Evolutionary conservation across 225 moss, liverwort and hornwort genomes (phyloP).

Genomic region (Straminergon stramineum): DNA sequence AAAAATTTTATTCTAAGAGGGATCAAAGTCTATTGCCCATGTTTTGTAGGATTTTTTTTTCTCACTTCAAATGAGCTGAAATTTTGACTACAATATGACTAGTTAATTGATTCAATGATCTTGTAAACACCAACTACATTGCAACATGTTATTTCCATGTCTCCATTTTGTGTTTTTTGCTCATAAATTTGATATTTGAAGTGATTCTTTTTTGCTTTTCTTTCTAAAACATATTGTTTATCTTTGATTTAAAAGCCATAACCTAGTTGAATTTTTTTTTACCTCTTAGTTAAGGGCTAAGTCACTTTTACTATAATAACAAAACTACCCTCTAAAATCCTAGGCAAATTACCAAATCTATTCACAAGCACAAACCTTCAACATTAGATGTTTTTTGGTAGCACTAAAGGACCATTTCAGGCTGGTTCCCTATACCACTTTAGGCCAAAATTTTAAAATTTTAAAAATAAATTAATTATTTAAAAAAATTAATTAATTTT

Average conservation of each 20-base stretch:
- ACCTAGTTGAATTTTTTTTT: accelerated
- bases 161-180: background rate
- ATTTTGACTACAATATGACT: no score
- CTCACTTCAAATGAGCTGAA: no score
- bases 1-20: no score
- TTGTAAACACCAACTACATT: background rate
- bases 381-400: no score
- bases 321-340: background rate
- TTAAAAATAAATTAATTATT: no score
- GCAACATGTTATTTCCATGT: background rate
- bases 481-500: no score
- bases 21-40: no score
- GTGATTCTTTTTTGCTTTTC: background rate
- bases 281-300: background rate
- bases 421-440: no score
- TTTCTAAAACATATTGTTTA: background rate
- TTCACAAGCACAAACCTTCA: background rate
- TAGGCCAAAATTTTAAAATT: no score
- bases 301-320: background rate
- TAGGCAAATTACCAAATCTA: no score
- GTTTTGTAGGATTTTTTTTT: no score
- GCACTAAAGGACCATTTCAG: no score
- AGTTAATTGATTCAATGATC: background rate
- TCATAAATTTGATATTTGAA: background rate
- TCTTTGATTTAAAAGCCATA: accelerated